Percentiles rank a stretch among this genome's conserved stretches.
phyloP scores from a whole-genome alignment of 495 filamentous ascomycete species.

The Xylaria acuta region DNA sequence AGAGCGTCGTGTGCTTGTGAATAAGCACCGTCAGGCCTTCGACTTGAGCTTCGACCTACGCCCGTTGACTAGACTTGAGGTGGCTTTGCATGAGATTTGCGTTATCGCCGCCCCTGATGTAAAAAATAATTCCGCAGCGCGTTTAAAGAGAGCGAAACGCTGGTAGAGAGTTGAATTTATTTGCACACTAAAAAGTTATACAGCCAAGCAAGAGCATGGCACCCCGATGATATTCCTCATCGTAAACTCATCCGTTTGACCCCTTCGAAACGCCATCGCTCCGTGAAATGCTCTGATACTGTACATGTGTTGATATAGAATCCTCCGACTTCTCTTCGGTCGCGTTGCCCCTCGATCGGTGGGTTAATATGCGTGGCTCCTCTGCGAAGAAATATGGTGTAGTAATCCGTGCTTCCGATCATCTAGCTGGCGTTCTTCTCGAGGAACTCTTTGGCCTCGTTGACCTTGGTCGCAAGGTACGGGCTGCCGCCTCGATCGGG shows the following conservation, averaged over 20 bases:
- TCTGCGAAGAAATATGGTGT: not conserved
- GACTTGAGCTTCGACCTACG: not conserved
- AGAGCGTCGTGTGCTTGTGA: not conserved
- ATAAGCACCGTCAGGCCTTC: not conserved
- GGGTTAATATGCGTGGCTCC: not conserved
- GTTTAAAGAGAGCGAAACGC: not conserved
- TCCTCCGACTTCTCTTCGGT: not conserved
- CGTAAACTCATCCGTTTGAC: slow-evolving; percentile 28
- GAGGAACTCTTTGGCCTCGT: slow-evolving; percentile 95
- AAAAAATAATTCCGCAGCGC: not conserved
- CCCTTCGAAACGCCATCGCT: slow-evolving; percentile 39
- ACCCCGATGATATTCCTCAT: slow-evolving; percentile 25
- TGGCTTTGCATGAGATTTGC: not conserved
- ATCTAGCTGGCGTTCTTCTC: slow-evolving; percentile 65
- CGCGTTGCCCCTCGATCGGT: not conserved
- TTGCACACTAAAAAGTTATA: slow-evolving; percentile 14
- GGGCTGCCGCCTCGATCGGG: slow-evolving; percentile 96
- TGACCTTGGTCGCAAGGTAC: slow-evolving; percentile 95
- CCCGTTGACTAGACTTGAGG: not conserved
- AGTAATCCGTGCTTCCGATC: not conserved
- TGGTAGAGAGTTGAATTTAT: slow-evolving; percentile 26
- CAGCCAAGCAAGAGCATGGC: slow-evolving; percentile 7
- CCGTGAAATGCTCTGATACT: slow-evolving; percentile 37
- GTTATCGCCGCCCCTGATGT: too few relatives aligned
- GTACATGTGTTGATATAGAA: slow-evolving; percentile 28